phyloP scores from a whole-genome alignment of 768 basidiomycete species.

The Termitomyces sp. region DNA sequence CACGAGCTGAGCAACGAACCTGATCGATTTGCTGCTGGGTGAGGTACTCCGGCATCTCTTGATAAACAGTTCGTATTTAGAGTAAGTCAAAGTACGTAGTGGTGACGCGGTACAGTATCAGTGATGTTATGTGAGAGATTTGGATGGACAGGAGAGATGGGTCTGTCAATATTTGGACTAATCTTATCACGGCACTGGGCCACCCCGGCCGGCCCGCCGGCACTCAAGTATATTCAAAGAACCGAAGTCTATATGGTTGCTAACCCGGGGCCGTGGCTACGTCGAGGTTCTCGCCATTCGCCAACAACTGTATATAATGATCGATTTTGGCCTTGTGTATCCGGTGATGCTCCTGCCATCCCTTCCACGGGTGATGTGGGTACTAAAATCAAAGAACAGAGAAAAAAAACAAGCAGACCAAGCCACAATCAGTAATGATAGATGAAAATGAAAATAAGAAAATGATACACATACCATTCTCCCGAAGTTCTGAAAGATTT shows the following conservation, averaged over 20 bases:
- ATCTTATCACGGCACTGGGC: no score
- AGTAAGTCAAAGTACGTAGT: background rate
- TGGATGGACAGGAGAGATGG: no score
- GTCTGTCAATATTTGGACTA: no score
- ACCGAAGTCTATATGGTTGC: background rate
- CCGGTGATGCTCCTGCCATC: constrained; percentile 90
- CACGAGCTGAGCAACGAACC: constrained; percentile 28
- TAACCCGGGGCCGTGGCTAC: constrained; percentile 14
- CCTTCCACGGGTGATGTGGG: constrained; percentile 91
- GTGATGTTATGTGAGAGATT: no score
- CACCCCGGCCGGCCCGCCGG: no score
- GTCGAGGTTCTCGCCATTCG: constrained; percentile 50
- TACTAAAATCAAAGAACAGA: constrained; percentile 39
- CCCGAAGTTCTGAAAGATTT: constrained; percentile 80
- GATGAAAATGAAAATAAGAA: background rate
- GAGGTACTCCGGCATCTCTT: constrained; percentile 41
- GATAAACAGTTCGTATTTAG: background rate
- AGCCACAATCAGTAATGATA: background rate
- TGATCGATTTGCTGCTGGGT: constrained; percentile 54
- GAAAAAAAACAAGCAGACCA: background rate
- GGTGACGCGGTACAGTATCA: background rate
- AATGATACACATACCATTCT: constrained; percentile 44
- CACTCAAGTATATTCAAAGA: no score
- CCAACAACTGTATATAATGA: constrained; percentile 63
- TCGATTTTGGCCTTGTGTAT: constrained; percentile 88